Evolutionary conservation across 768 basidiomycete genomes (phyloP).

Genomic region (Royoungia palumana): DNA sequence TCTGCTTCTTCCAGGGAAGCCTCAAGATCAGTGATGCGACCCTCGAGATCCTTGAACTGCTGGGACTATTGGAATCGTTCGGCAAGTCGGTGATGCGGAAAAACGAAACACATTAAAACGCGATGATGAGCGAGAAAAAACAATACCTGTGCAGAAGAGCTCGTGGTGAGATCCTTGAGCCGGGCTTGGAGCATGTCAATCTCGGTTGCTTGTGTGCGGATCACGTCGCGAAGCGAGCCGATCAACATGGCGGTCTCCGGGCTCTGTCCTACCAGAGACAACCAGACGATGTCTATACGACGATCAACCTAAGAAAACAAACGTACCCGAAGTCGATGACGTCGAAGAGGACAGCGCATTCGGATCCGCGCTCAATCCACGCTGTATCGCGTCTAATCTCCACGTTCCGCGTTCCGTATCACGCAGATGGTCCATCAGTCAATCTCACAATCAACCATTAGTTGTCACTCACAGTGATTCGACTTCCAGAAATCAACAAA

Average conservation of each 20-base stretch:
- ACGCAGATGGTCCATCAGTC: background rate
- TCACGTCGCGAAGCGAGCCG: slow-evolving; percentile 76
- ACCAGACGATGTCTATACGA: background rate
- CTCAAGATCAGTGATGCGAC: slow-evolving; percentile 45
- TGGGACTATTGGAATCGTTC: background rate
- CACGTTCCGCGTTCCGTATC: too few species aligned
- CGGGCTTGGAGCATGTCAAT: slow-evolving; percentile 65
- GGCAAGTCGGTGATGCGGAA: background rate
- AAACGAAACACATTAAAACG: too few species aligned
- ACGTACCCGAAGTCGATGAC: slow-evolving; percentile 52
- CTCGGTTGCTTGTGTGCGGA: slow-evolving; percentile 78
- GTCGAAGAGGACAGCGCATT: slow-evolving; percentile 53
- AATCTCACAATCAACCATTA: background rate
- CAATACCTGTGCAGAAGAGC: slow-evolving; percentile 40
- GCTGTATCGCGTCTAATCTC: slow-evolving; percentile 65
- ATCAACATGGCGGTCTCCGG: slow-evolving; percentile 81
- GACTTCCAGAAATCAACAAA: slow-evolving; percentile 99
- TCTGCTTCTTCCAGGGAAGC: slow-evolving; percentile 50
- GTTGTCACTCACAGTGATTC: slow-evolving; percentile 73
- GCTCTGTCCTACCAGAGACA: slow-evolving; percentile 47
- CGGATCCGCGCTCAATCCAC: slow-evolving; percentile 68
- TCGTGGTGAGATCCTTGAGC: slow-evolving; percentile 41
- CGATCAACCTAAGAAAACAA: background rate
- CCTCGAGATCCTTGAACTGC: slow-evolving; percentile 46
- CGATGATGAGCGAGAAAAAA: background rate